Percentiles rank a stretch among this genome's conserved stretches.
These are phyloP conservation scores for Pichia sporocuriosa DNA, from an alignment of 805 yeast genomes.

Conservation along the genomic window DNA sequence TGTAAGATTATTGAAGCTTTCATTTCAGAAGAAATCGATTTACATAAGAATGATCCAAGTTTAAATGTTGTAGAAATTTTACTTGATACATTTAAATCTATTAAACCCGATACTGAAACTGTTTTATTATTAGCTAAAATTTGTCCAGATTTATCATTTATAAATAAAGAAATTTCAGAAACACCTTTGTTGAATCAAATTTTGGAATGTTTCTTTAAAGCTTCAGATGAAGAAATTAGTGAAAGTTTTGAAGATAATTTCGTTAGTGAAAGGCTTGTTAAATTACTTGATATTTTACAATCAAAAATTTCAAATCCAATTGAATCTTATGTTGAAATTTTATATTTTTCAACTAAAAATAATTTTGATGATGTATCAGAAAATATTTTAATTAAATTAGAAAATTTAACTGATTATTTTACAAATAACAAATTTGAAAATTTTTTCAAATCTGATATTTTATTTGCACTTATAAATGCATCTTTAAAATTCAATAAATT, in stretches of 20 bases:
- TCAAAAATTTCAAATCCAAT: constrained; percentile 16
- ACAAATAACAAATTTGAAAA: constrained; percentile 17
- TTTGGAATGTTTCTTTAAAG: constrained; percentile 21
- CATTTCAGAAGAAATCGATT: constrained; percentile 20
- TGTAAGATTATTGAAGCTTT: constrained; percentile 25
- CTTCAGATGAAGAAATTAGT: constrained; percentile 26
- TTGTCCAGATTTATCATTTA: constrained; percentile 11
- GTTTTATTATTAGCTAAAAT: constrained; percentile 19
- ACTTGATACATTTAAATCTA: constrained; percentile 26
- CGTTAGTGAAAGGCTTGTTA: constrained; percentile 18
- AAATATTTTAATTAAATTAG: constrained; percentile 17
- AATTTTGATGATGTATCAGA: constrained; percentile 21
- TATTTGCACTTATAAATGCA: constrained; percentile 22
- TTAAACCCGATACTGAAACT: constrained; percentile 26
- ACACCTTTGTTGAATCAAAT: constrained; percentile 11
- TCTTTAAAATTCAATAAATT: constrained; percentile 19
- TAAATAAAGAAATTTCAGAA: constrained; percentile 4
- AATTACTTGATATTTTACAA: constrained; percentile 18
- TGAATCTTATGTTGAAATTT: constrained; percentile 24
- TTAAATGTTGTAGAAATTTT: constrained; percentile 23
- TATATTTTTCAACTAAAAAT: constrained; percentile 27
- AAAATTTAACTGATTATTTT: constrained; percentile 14
- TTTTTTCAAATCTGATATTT: constrained; percentile 21
- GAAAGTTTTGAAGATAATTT: constrained; percentile 23
- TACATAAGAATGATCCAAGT: constrained; percentile 14